Evolutionary conservation across 2,329 filamentous ascomycete genomes (phyloP).

Genomic region (Magnaporthiopsis incrustans): DNA sequence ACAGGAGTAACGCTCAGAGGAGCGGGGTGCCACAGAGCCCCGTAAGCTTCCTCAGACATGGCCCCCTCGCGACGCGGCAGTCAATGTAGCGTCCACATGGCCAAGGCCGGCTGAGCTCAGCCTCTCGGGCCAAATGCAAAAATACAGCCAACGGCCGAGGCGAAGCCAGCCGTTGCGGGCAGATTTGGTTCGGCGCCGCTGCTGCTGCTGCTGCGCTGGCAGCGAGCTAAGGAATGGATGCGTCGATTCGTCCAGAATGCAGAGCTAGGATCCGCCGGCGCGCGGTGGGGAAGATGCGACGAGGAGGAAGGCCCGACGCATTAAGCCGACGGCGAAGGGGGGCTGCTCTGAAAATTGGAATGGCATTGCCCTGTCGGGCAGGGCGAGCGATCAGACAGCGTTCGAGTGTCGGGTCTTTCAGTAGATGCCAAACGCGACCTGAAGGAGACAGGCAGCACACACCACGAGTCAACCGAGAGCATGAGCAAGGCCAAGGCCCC

Average conservation of each 20-base stretch:
- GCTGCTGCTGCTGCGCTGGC: background rate
- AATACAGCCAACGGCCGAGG: background rate
- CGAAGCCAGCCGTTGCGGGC: background rate
- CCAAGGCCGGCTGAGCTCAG: constrained; percentile 1
- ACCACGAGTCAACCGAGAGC: background rate
- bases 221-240: background rate
- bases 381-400: background rate
- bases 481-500: no score
- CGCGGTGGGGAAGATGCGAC: background rate
- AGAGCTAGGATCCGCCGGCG: background rate
- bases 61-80: background rate
- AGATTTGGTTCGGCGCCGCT: background rate
- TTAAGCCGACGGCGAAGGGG: background rate
- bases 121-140: background rate
- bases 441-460: background rate
- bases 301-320: background rate
- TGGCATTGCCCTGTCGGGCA: background rate
- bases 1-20: background rate
- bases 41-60: background rate
- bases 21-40: background rate
- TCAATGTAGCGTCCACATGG: background rate
- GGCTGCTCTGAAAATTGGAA: background rate
- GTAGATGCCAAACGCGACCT: background rate
- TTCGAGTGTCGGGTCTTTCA: background rate
- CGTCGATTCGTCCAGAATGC: no score